Evolutionary conservation across 306 rosid genomes (phyloP).

Genomic region (Sicyos edulis): DNA sequence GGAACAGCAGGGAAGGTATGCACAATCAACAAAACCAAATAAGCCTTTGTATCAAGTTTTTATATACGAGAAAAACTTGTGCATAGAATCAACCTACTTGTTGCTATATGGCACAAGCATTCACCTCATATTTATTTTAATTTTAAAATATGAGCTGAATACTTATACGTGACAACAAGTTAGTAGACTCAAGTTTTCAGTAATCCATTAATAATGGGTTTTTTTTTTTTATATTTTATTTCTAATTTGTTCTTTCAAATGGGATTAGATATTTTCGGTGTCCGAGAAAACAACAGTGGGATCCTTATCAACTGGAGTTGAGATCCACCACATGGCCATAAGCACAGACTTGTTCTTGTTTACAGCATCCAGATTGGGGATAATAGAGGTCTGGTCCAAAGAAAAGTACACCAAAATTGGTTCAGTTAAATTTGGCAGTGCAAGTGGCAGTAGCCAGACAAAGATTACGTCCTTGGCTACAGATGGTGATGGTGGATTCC

Average conservation of each 20-base stretch:
- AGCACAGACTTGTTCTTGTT: constrained; percentile 57
- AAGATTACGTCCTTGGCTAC: constrained; percentile 64
- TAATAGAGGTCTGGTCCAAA: constrained; percentile 72
- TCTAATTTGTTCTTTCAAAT: neutral
- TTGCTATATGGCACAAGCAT: too few relatives aligned
- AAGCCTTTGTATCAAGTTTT: neutral
- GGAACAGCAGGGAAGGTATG: constrained; percentile 69
- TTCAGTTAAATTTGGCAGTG: constrained; percentile 56
- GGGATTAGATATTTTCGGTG: constrained; percentile 48
- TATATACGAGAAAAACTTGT: too few relatives aligned
- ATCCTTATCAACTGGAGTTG: constrained; percentile 59
- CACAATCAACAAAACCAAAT: constrained; percentile 8
- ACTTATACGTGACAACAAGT: too few relatives aligned
- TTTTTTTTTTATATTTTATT: too few relatives aligned
- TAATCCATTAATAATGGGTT: too few relatives aligned
- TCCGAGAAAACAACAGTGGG: constrained; percentile 58
- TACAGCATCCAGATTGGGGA: constrained; percentile 67
- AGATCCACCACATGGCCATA: constrained; percentile 58
- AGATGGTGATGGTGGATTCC: constrained; percentile 51
- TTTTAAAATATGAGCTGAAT: too few relatives aligned
- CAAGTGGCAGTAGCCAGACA: constrained; percentile 46
- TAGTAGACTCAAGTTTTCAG: too few relatives aligned
- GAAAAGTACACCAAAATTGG: constrained; percentile 48
- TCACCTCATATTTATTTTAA: too few relatives aligned
- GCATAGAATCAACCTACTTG: too few relatives aligned